Base-by-base conservation (phyloP, 495 filamentous ascomycete genomes). In the Halenospora varia region DNA sequence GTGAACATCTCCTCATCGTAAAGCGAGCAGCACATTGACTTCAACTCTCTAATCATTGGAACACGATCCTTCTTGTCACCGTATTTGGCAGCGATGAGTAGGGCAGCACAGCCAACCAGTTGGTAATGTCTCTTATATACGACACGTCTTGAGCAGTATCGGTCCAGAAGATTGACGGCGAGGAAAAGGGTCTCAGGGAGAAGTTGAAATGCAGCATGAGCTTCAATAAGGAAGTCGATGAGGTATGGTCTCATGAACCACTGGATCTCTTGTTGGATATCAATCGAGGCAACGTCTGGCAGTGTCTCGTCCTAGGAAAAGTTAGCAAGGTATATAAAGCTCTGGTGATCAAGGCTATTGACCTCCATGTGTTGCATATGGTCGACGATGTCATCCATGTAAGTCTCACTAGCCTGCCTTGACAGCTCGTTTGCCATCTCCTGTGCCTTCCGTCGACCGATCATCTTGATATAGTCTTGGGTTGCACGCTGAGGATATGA, bases 1-100 rank as follows among this genome's bases (percentile, higher is more conserved):
- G 89, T 92, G 74, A 99, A 99, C 94, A 99, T 97, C 68, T 96
- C 94, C 13, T 96, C 92, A 69, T 99, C 94, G 70, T 99, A 99
- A 22, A 97, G 82, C 17, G 87, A 89, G 77, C 95, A 97, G 77
- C 94, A 99, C 95, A 99, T 97, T 50, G 91, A 92, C 79, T 95
- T 96, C 56, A 99, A 77, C 65, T 99, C 94, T 66, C 88, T 84
- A 70, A 99, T 92, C 39, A 92, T 92, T 15, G 94, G 94, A 6
- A 99, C 95, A 20, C 90, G 81, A 65, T 99, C 94, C 78, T 99
- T 99, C 75, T 88, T 88, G 74, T 99, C 94, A 23, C 96, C 95
- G 72, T 96, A 99, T 78, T 99, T 99, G 68, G 94, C 88, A 56
- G 94, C 93, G 61, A 99, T 96, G 63, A 99, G 83, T 41, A 99